These are phyloP conservation scores for Fusarium subtropicale DNA, from an alignment of 2,329 filamentous ascomycete genomes.

Conservation along the genomic window DNA sequence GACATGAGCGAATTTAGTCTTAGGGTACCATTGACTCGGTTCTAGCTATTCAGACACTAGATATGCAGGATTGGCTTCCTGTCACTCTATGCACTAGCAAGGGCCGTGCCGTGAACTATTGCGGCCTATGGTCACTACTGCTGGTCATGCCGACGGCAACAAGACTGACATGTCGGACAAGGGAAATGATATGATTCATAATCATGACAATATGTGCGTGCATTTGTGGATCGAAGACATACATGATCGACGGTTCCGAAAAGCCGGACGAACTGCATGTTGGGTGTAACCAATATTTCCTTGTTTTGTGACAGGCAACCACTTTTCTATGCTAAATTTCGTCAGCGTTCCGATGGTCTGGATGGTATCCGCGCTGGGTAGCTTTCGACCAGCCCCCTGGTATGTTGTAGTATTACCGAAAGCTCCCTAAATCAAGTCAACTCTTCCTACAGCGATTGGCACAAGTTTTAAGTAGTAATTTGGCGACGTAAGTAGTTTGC, in stretches of 20 bases:
- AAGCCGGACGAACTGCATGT: background rate
- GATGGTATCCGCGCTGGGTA: background rate
- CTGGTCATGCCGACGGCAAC: background rate
- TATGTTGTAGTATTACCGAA: background rate
- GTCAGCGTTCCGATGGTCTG: too few species aligned
- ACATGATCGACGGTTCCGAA: background rate
- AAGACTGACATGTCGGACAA: background rate
- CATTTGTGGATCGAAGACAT: background rate
- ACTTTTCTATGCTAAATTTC: background rate
- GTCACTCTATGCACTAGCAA: background rate
- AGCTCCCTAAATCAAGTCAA: too few species aligned
- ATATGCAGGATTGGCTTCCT: background rate
- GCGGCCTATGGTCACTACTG: background rate
- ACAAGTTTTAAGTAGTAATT: background rate
- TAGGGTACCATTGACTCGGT: background rate
- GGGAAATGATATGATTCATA: background rate
- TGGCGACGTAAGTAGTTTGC: background rate
- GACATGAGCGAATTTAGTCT: background rate
- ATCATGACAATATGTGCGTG: background rate
- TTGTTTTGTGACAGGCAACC: background rate
- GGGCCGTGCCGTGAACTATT: background rate
- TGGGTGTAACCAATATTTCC: background rate
- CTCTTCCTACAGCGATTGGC: too few species aligned
- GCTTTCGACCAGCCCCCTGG: background rate
- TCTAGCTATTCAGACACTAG: background rate